Evolutionary conservation across 2,329 filamentous ascomycete species (phyloP).

Genomic region (Hymenoscyphus fructigenus): DNA sequence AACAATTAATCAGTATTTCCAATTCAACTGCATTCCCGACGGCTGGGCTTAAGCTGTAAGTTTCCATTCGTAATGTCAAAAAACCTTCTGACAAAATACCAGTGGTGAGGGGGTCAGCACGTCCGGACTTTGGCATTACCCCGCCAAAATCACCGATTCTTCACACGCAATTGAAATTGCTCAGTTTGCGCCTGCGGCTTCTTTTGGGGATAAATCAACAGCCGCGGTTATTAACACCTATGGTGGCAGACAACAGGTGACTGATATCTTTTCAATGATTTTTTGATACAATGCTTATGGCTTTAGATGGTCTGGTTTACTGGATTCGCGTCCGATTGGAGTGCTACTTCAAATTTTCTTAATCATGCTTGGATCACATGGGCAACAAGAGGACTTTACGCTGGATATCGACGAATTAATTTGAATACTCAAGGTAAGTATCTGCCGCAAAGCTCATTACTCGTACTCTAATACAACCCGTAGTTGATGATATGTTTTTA

Average conservation of each 20-base stretch:
- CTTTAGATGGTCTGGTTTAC: conserved; percentile 59
- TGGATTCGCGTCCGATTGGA: conserved; percentile 46
- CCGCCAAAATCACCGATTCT: conserved; percentile 53
- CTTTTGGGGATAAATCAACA: conserved; percentile 42
- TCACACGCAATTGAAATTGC: conserved; percentile 55
- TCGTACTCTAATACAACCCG: conserved; percentile 13
- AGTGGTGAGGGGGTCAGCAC: conserved; percentile 48
- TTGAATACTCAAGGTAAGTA: conserved; percentile 29
- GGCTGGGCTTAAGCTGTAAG: conserved; percentile 50
- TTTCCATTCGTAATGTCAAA: neutral
- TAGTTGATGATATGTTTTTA: conserved; percentile 62
- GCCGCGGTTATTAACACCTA: conserved; percentile 62
- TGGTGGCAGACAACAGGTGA: conserved; percentile 50
- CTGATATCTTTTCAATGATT: no score
- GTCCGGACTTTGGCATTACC: conserved; percentile 57
- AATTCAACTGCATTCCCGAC: conserved; percentile 53
- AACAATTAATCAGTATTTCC: conserved; percentile 54
- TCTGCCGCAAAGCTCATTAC: conserved; percentile 11
- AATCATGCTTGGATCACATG: conserved; percentile 64
- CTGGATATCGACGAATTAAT: conserved; percentile 30
- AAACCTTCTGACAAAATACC: neutral
- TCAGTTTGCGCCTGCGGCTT: conserved; percentile 47
- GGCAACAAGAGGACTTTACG: conserved; percentile 56
- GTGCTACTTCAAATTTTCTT: conserved; percentile 53
- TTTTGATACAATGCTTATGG: neutral